These are phyloP conservation scores for Dioszegia aurantiaca DNA, from an alignment of 768 basidiomycete genomes.

Conservation along the genomic window DNA sequence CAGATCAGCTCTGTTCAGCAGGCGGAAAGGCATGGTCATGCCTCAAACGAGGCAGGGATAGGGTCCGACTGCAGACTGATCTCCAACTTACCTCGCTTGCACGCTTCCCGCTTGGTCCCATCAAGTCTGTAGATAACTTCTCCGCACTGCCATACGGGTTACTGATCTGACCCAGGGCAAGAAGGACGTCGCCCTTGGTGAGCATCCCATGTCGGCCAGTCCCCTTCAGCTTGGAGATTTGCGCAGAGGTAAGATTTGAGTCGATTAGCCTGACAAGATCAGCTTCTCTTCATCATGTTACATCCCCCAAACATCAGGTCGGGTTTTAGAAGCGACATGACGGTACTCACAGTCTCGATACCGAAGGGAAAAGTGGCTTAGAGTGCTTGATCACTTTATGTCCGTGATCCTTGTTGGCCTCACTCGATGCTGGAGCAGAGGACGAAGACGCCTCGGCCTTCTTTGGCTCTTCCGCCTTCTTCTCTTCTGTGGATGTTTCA, in stretches of 20 bases:
- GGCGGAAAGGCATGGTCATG: no score
- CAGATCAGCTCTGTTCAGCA: conserved; percentile 12
- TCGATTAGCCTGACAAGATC: conserved; percentile 38
- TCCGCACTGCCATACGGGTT: conserved; percentile 49
- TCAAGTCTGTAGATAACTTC: conserved; percentile 37
- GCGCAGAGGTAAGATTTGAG: conserved; percentile 37
- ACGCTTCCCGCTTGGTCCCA: conserved; percentile 44
- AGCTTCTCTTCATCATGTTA: no score
- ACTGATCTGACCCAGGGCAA: conserved; percentile 74
- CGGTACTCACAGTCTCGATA: conserved; percentile 67
- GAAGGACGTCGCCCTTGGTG: conserved; percentile 91
- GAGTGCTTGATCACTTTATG: conserved; percentile 57
- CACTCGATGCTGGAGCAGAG: neutral
- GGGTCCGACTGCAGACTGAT: no score
- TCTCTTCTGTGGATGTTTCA: neutral
- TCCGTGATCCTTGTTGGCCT: conserved; percentile 19
- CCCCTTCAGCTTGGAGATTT: conserved; percentile 67
- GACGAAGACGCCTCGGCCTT: conserved; percentile 16
- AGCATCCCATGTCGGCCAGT: conserved; percentile 90
- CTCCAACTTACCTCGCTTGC: conserved; percentile 17
- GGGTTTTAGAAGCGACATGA: no score
- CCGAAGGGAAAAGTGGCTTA: conserved; percentile 81
- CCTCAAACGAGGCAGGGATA: no score
- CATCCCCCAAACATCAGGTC: no score
- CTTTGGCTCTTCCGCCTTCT: conserved; percentile 22